Conservation (phyloP, 352 stramenopile species). For the Plasmopara muralis region DNA sequence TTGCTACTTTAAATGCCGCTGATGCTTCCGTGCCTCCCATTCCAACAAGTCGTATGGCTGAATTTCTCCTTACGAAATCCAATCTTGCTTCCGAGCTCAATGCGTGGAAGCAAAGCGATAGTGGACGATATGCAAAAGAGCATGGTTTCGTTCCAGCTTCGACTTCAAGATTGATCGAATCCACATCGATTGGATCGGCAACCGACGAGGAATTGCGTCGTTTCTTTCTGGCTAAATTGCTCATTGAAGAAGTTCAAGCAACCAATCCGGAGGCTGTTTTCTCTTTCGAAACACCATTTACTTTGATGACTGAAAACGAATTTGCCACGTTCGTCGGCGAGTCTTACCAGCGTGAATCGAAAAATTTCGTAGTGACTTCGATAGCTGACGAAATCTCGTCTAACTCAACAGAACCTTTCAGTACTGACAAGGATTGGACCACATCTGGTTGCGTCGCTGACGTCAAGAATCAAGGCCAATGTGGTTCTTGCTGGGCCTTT, state of each 20-base stretch:
- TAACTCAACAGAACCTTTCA: slow-evolving; percentile 10
- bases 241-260: slow-evolving; percentile 40
- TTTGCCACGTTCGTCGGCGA: slow-evolving; percentile 46
- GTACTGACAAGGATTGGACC: slow-evolving; percentile 50
- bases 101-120: slow-evolving; percentile 44
- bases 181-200: not conserved
- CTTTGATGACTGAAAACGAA: slow-evolving; percentile 64
- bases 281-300: slow-evolving; percentile 62
- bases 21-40: slow-evolving; percentile 19
- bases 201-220: slow-evolving; percentile 46
- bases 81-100: slow-evolving; percentile 34
- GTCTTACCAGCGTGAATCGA: slow-evolving; percentile 28
- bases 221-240: slow-evolving; percentile 57
- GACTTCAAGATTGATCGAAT: not conserved
- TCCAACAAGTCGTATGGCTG: slow-evolving; percentile 24
- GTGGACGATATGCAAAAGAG: slow-evolving; percentile 40
- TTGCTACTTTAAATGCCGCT: slow-evolving; percentile 9
- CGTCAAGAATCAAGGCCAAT: slow-evolving; percentile 95
- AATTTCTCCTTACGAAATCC: slow-evolving; percentile 43
- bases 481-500: slow-evolving; percentile 98
- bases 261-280: slow-evolving; percentile 57
- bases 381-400: not conserved
- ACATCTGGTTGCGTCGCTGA: slow-evolving; percentile 42
- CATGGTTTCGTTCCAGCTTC: slow-evolving; percentile 32
- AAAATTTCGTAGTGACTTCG: slow-evolving; percentile 1